Evolutionary conservation across 78 protist genomes (phyloP).

Genomic region (Emiliania huxleyi): DNA sequence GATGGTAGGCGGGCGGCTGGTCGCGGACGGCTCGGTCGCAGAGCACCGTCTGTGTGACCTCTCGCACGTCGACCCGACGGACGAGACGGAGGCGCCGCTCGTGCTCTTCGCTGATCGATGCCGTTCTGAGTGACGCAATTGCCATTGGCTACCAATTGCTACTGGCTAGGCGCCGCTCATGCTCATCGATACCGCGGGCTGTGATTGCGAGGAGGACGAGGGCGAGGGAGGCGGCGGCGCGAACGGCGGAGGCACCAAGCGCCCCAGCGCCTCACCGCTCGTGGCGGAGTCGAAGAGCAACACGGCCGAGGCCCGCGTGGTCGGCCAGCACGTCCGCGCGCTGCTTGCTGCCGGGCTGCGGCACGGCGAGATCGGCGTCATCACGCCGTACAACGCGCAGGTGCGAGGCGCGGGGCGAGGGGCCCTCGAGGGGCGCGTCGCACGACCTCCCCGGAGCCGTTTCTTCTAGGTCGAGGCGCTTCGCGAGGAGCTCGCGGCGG

Average conservation of each 20-base stretch:
- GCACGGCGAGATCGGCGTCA: constrained; percentile 64
- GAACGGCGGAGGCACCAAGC: not conserved
- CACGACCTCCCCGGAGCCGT: not conserved
- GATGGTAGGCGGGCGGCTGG: constrained; percentile 44
- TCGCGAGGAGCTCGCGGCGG: not conserved
- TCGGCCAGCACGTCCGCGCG: constrained; percentile 43
- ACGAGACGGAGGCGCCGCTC: no score
- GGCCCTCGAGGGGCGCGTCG: not conserved
- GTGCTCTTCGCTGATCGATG: no score
- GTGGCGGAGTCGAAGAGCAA: constrained; percentile 34
- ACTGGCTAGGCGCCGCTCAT: constrained; percentile 29
- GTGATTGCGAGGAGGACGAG: constrained; percentile 37
- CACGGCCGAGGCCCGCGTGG: constrained; percentile 71
- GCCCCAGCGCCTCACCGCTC: not conserved
- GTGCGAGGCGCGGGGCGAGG: constrained; percentile 20
- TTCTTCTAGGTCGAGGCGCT: not conserved
- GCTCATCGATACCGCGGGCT: constrained; percentile 46
- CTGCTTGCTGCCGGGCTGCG: constrained; percentile 56
- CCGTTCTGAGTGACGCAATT: no score
- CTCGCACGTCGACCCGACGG: constrained; percentile 18
- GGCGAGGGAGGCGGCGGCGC: not conserved
- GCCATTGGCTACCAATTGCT: no score
- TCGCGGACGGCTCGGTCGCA: constrained; percentile 68
- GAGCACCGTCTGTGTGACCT: constrained; percentile 61
- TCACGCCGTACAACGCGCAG: constrained; percentile 88